Base-by-base conservation (phyloP, 345 rosid genomes). In the Microcos paniculata region DNA sequence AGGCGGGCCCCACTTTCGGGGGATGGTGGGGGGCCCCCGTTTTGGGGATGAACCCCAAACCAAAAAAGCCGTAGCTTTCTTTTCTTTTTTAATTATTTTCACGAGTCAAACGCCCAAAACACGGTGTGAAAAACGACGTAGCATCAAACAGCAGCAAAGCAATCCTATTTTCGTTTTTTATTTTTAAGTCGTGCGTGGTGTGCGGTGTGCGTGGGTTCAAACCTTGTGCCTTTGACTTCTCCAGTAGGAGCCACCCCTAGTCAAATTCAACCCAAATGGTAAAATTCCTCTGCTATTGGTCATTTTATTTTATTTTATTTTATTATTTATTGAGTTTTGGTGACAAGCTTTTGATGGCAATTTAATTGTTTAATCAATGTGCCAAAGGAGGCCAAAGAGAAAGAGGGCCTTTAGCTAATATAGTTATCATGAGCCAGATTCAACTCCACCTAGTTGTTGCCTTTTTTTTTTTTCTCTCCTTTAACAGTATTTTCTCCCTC, bases 151-250 rank as follows among this genome's bases (percentile, higher is more conserved):
- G 21, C 70, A 43, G 77, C 72, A 38, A 31, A n/a, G n/a, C n/a
- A n/a, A 30, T 2, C 5, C 1, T 24, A 4, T 9, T 28, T 23
- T 3, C 3, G 0, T 23, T 19, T 31, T 62, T 48, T 3, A 24
- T 69, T 79, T 35, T 35, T 33, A 21, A 53, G 84, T 78, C 81
- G 45, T 13, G 78, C 21, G 42, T 70, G 78, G 84, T 55, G 81
- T 74, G 81, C 78, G 72, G 73, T 56, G 71, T 15, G 40, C 63
- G 55, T 61, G 61, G 75, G 49, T 76, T 72, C 83, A 35, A 67
- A 59, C 43, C 65, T 56, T 51, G 61, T 52, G 33, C 63, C 72
- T 57, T 78, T 75, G 71, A 58, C 76, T 64, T 21, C 0, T 3
- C 59, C 18, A 51, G 18, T 24, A 33, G 10, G 0, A 28, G 26